phyloP scores from a whole-genome alignment of 768 basidiomycete species.

The Brasilioporus rufonigricans region DNA sequence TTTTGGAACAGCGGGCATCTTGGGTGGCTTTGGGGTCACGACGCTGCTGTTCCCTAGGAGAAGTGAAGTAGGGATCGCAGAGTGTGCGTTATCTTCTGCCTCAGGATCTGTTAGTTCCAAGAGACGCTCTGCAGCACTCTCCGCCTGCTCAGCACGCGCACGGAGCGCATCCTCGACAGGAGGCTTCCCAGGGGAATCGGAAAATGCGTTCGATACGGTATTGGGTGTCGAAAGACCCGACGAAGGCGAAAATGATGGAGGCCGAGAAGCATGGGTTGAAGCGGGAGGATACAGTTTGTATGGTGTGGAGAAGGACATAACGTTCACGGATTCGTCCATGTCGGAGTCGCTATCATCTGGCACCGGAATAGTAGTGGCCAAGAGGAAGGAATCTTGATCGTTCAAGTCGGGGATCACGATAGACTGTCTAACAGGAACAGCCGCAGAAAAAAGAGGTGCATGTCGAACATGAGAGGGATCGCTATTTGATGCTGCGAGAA shows the following conservation, averaged over 20 bases:
- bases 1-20: constrained; percentile 36
- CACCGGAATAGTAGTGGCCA: constrained; percentile 71
- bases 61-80: constrained; percentile 55
- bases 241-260: constrained; percentile 51
- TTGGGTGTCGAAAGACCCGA: constrained; percentile 51
- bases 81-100: constrained; percentile 51
- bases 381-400: constrained; percentile 61
- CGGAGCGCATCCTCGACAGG: constrained; percentile 82
- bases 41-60: constrained; percentile 41
- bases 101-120: constrained; percentile 85
- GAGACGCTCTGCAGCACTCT: constrained; percentile 86
- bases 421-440: constrained; percentile 45
- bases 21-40: constrained; percentile 37
- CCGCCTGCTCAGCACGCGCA: constrained; percentile 88
- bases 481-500: constrained; percentile 35
- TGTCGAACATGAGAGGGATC: constrained; percentile 25
- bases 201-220: constrained; percentile 57
- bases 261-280: constrained; percentile 39
- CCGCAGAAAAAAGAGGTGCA: constrained; percentile 4
- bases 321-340: constrained; percentile 51
- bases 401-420: constrained; percentile 40
- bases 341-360: constrained; percentile 76
- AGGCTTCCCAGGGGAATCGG: constrained; percentile 48
- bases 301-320: constrained; percentile 71
- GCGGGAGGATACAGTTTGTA: constrained; percentile 49